These are phyloP conservation scores for Phlyctochytrium planicorne DNA, from an alignment of 192 early-diverging fungal species.

Conservation along the genomic window DNA sequence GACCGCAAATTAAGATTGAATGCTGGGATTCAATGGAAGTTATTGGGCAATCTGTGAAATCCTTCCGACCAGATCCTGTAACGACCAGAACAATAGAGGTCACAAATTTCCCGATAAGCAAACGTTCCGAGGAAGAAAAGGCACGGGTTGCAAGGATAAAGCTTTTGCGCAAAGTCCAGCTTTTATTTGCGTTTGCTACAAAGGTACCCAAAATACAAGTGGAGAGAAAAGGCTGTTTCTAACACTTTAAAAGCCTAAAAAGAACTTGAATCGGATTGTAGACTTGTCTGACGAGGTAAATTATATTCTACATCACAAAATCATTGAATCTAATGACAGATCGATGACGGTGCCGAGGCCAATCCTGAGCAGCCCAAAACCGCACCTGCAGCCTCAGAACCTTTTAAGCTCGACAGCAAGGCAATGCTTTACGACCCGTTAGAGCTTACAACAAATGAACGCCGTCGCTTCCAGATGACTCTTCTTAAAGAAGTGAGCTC, in stretches of 20 bases:
- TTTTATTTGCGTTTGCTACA: constrained; percentile 7
- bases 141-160: constrained; percentile 30
- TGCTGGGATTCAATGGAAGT: constrained; percentile 59
- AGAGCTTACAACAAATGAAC: constrained; percentile 55
- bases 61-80: constrained; percentile 42
- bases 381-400: neutral
- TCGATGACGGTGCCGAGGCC: neutral
- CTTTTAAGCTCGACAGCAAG: constrained; percentile 5
- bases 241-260: constrained; percentile 3
- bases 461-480: constrained; percentile 46
- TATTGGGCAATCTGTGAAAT: constrained; percentile 47
- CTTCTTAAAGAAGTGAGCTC: constrained; percentile 41
- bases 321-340: neutral
- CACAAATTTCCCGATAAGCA: constrained; percentile 50
- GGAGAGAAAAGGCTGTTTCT: constrained; percentile 3
- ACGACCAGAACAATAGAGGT: constrained; percentile 36
- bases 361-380: neutral
- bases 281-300: constrained; percentile 4
- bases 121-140: constrained; percentile 25
- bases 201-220: too few relatives aligned
- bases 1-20: constrained; percentile 25
- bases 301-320: too few relatives aligned
- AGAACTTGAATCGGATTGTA: neutral
- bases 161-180: constrained; percentile 37
- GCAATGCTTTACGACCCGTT: constrained; percentile 43